These are phyloP conservation scores for Volvariella surrecta DNA, from an alignment of 1,284 basidiomycete genomes.

Conservation along the genomic window DNA sequence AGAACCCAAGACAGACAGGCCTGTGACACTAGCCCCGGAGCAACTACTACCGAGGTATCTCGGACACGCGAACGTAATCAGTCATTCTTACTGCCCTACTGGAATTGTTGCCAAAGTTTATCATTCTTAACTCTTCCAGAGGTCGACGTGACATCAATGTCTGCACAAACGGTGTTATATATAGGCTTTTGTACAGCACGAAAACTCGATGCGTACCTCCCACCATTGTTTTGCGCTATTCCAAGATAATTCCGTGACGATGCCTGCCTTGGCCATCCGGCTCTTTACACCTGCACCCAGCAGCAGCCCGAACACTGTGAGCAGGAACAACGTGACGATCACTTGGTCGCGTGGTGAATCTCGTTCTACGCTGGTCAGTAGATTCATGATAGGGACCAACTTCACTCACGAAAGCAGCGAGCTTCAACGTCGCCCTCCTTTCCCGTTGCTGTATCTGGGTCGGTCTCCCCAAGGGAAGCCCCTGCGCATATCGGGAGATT, in stretches of 20 bases:
- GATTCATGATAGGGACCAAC: constrained; percentile 14
- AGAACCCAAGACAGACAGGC: too few relatives aligned
- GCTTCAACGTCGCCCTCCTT: constrained; percentile 95
- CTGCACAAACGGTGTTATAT: not conserved
- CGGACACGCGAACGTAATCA: constrained; percentile 33
- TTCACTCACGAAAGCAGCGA: constrained; percentile 83
- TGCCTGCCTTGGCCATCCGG: constrained; percentile 69
- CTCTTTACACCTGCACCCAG: constrained; percentile 78
- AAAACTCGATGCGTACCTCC: constrained; percentile 56
- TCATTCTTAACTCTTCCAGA: constrained; percentile 39
- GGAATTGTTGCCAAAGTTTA: constrained; percentile 28
- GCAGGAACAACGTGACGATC: constrained; percentile 82
- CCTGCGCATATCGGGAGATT: constrained; percentile 82
- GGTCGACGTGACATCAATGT: constrained; percentile 38
- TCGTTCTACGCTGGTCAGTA: constrained; percentile 24
- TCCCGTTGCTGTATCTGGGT: constrained; percentile 91
- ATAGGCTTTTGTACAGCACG: not conserved
- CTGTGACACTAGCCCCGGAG: too few relatives aligned
- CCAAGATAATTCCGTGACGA: constrained; percentile 57
- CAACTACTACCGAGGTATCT: constrained; percentile 8
- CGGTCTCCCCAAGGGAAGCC: constrained; percentile 77
- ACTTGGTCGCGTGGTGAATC: constrained; percentile 89
- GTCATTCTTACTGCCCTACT: constrained; percentile 23
- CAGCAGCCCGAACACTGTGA: constrained; percentile 78
- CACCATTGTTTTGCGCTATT: constrained; percentile 60